A percentile compares a stretch with the other conserved stretches of the same genome.
Conservation (phyloP, 495 filamentous ascomycete genomes). For the Talaromyces ruber region DNA sequence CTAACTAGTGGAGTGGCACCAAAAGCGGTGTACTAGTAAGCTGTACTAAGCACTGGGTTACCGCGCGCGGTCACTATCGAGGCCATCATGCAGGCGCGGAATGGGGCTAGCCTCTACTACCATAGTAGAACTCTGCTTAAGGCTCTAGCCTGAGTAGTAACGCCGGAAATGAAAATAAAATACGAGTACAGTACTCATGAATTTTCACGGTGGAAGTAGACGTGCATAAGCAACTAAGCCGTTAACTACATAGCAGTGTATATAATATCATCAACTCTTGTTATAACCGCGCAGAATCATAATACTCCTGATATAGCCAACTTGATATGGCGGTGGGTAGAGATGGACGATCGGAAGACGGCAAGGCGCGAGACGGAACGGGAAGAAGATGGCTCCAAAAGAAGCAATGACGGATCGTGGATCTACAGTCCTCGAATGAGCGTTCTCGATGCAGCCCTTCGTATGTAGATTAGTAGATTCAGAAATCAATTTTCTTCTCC, state of each 20-base stretch:
- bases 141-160: too few species aligned
- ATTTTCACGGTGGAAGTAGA: neutral
- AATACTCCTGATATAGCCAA: neutral
- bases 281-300: neutral
- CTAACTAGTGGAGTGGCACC: neutral
- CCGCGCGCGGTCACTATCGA: neutral
- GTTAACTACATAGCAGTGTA: neutral
- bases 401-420: neutral
- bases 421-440: slow-evolving; percentile 4
- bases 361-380: slow-evolving; percentile 6
- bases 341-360: slow-evolving; percentile 3
- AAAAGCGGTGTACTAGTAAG: neutral
- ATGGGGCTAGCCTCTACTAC: neutral
- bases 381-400: slow-evolving; percentile 4
- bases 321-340: neutral
- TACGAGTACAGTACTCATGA: neutral
- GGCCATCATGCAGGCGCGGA: neutral
- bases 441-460: neutral
- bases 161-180: neutral
- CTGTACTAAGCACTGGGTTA: neutral
- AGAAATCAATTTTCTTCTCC: neutral
- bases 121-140: neutral
- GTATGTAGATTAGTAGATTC: neutral
- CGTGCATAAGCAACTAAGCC: neutral
- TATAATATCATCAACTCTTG: neutral